Evolutionary conservation across 2,329 filamentous ascomycete genomes (phyloP).

Genomic region (Penicillium brasilianum): DNA sequence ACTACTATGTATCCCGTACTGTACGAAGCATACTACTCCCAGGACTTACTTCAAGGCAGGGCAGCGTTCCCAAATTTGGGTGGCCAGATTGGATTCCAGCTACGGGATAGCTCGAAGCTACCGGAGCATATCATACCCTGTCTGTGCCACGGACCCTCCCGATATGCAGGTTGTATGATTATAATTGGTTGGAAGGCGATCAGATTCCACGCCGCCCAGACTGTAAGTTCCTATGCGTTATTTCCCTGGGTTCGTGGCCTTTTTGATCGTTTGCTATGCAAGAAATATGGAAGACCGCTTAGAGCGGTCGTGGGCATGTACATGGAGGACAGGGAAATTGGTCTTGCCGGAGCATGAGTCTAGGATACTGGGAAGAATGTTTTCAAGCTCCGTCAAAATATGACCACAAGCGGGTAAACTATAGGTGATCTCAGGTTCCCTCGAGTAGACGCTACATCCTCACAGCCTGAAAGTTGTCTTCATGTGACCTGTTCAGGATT

Average conservation of each 20-base stretch:
- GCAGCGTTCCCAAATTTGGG: conserved; percentile 7
- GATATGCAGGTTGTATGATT: conserved; percentile 16
- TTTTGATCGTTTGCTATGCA: neutral
- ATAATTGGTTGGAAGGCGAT: conserved; percentile 17
- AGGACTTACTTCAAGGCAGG: conserved; percentile 14
- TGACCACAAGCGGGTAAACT: neutral
- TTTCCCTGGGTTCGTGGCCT: neutral
- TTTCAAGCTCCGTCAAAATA: neutral
- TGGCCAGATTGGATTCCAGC: conserved; percentile 24
- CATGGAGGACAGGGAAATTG: too few relatives aligned
- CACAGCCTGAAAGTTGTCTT: too few relatives aligned
- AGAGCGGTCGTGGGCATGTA: neutral
- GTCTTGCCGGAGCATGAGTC: too few relatives aligned
- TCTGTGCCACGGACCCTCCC: conserved; percentile 23
- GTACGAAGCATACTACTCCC: neutral
- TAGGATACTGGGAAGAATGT: neutral
- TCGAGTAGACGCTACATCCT: too few relatives aligned
- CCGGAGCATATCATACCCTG: conserved; percentile 26
- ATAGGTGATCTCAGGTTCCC: too few relatives aligned
- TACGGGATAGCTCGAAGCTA: conserved; percentile 22
- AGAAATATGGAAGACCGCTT: neutral
- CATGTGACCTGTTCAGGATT: too few relatives aligned
- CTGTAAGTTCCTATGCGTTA: neutral
- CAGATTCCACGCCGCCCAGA: neutral
- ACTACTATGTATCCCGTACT: too few relatives aligned